Percentiles rank a stretch among this genome's conserved stretches.
phyloP scores from a whole-genome alignment of 208 protist species.

The Wallacemonas rigidus region DNA sequence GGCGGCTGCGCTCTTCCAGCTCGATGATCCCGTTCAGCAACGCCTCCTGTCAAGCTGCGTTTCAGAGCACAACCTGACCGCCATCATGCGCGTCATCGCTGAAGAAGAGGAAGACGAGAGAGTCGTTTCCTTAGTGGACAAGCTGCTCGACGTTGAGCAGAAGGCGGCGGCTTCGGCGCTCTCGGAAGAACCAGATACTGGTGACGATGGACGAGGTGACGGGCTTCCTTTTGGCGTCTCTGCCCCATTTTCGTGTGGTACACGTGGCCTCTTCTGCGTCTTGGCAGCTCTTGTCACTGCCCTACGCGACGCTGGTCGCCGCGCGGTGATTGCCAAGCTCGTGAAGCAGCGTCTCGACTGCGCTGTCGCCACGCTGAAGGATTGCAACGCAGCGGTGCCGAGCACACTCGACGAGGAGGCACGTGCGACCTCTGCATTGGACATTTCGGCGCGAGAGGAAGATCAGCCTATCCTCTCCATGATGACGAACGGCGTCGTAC shows the following conservation, averaged over 20 bases:
- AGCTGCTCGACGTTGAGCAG: background rate
- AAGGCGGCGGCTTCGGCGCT: background rate
- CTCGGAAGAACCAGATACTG: too few relatives aligned
- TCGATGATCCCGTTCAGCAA: conserved; percentile 2
- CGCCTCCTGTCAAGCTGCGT: conserved; percentile 12
- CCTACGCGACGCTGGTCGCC: conserved; percentile 1
- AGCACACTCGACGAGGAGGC: too few relatives aligned
- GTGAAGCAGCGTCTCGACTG: conserved; percentile 1
- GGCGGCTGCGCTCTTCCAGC: background rate
- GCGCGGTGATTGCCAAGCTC: background rate
- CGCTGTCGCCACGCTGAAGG: background rate
- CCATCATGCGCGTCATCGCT: conserved; percentile 5
- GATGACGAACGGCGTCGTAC: conserved; percentile 54
- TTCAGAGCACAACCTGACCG: background rate
- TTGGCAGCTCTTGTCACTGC: conserved; percentile 3
- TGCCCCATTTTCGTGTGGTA: conserved; percentile 5
- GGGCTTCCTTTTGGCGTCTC: background rate
- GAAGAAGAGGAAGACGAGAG: background rate
- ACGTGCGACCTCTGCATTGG: too few relatives aligned
- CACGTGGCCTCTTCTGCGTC: background rate
- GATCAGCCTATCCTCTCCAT: background rate
- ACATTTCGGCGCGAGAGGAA: too few relatives aligned
- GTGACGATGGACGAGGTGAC: too few relatives aligned
- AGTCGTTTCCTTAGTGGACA: background rate
- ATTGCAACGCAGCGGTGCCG: too few relatives aligned